Evolutionary conservation across 768 basidiomycete genomes (phyloP).

Genomic region (Harrya chromipes): DNA sequence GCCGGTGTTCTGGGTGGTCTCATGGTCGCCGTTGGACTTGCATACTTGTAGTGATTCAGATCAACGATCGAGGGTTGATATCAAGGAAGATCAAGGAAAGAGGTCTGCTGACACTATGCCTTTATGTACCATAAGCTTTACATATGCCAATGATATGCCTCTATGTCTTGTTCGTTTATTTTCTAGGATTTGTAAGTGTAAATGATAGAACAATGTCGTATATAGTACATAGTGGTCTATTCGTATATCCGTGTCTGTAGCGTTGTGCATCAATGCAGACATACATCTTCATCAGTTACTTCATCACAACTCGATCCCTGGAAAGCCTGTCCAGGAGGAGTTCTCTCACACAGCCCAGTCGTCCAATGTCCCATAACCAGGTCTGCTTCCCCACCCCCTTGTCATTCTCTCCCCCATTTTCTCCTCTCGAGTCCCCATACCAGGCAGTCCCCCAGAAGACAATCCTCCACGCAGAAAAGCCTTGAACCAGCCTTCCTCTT

Average conservation of each 20-base stretch:
- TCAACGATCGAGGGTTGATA: neutral
- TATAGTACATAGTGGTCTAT: no score
- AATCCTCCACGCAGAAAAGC: slow-evolving; percentile 18
- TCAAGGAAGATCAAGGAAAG: neutral
- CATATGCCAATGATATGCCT: slow-evolving; percentile 18
- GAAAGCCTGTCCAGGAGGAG: neutral
- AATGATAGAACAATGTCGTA: no score
- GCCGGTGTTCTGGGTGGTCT: slow-evolving; percentile 34
- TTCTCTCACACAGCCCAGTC: slow-evolving; percentile 51
- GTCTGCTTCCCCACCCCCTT: slow-evolving; percentile 46
- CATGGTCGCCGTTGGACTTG: slow-evolving; percentile 28
- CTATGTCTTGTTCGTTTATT: slow-evolving; percentile 1
- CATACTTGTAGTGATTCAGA: slow-evolving; percentile 32
- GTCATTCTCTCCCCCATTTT: slow-evolving; percentile 51
- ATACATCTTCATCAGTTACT: slow-evolving; percentile 13
- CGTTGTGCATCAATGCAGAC: no score
- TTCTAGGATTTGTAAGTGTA: neutral
- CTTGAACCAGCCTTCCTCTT: slow-evolving; percentile 24
- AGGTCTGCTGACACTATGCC: slow-evolving; percentile 1
- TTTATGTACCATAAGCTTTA: slow-evolving; percentile 14
- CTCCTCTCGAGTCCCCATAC: slow-evolving; percentile 39
- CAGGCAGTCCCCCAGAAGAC: slow-evolving; percentile 21
- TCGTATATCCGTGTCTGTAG: no score
- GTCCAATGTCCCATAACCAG: slow-evolving; percentile 42
- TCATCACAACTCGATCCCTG: neutral